Conservation (phyloP, 1,284 basidiomycete species). For the Athelia sp. region DNA sequence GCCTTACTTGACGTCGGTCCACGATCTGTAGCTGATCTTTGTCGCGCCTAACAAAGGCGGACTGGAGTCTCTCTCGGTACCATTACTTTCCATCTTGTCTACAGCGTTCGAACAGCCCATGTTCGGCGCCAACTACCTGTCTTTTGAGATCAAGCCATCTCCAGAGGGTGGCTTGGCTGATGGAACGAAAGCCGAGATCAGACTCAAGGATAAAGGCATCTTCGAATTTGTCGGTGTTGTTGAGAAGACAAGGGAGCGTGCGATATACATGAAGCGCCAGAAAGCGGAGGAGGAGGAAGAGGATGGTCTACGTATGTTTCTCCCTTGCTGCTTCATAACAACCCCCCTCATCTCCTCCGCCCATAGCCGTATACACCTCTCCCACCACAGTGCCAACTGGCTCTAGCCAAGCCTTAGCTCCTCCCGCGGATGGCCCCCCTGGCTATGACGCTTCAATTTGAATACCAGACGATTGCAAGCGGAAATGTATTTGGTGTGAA, state of each 20-base stretch:
- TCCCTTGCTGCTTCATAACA: constrained; percentile 6
- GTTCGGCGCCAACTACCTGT: constrained; percentile 63
- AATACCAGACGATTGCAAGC: not conserved
- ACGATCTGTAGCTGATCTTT: constrained; percentile 56
- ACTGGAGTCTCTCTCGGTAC: constrained; percentile 50
- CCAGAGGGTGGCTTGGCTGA: constrained; percentile 56
- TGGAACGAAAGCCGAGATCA: constrained; percentile 61
- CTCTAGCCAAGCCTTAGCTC: constrained; percentile 10
- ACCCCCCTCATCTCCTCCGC: constrained; percentile 6
- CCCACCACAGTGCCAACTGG: constrained; percentile 36
- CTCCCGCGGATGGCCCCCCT: constrained; percentile 55
- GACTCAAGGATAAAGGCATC: constrained; percentile 63
- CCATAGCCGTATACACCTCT: constrained; percentile 50
- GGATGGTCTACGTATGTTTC: constrained; percentile 52
- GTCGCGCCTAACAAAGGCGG: constrained; percentile 36
- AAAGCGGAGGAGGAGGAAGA: constrained; percentile 52
- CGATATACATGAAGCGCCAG: constrained; percentile 69
- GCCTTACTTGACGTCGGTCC: constrained; percentile 4
- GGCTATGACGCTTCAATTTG: constrained; percentile 47
- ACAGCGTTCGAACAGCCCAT: constrained; percentile 73
- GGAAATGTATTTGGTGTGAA: not conserved
- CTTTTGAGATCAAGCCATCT: constrained; percentile 61
- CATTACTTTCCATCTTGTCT: constrained; percentile 57
- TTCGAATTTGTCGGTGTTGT: constrained; percentile 67
- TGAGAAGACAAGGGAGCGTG: constrained; percentile 70